phyloP scores from a whole-genome alignment of 2,329 filamentous ascomycete genomes.

The Penicillium sp. region DNA sequence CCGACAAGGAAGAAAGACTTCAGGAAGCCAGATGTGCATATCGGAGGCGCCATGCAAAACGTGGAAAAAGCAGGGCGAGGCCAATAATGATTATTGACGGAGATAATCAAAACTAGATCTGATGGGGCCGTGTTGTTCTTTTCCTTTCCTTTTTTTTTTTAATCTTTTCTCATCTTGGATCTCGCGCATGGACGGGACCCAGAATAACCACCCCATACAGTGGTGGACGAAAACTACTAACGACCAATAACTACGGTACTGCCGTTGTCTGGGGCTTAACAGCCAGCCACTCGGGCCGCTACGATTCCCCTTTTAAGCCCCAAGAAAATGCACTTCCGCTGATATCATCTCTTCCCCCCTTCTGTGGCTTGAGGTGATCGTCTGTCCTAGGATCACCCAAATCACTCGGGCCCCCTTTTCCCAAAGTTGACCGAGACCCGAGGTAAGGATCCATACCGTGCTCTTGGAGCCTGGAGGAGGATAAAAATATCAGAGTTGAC shows the following conservation, averaged over 20 bases:
- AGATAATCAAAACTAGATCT: constrained; percentile 19
- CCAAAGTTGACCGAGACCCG: constrained; percentile 16
- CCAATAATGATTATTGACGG: constrained; percentile 11
- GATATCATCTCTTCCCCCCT: constrained; percentile 9
- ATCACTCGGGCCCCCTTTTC: constrained; percentile 1
- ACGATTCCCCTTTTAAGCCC: constrained; percentile 9
- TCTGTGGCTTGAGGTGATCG: constrained; percentile 25
- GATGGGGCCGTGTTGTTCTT: background rate
- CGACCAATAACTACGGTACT: background rate
- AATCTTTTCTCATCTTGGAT: background rate
- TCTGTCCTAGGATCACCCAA: constrained; percentile 3
- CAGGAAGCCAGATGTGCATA: background rate
- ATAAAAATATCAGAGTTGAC: constrained; percentile 19
- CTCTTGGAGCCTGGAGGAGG: constrained; percentile 5
- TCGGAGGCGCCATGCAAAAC: background rate
- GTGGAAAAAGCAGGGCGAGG: background rate
- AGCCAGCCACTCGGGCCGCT: constrained; percentile 9
- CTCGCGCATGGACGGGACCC: constrained; percentile 15
- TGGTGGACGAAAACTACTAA: no score
- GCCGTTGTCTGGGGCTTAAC: constrained; percentile 10
- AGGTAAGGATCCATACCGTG: constrained; percentile 12
- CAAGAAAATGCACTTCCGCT: constrained; percentile 12
- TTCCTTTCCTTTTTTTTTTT: background rate
- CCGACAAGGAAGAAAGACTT: background rate
- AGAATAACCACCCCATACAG: background rate